Evolutionary conservation across 306 rosid species (phyloP).

Genomic region (Corylus heterophylla): DNA sequence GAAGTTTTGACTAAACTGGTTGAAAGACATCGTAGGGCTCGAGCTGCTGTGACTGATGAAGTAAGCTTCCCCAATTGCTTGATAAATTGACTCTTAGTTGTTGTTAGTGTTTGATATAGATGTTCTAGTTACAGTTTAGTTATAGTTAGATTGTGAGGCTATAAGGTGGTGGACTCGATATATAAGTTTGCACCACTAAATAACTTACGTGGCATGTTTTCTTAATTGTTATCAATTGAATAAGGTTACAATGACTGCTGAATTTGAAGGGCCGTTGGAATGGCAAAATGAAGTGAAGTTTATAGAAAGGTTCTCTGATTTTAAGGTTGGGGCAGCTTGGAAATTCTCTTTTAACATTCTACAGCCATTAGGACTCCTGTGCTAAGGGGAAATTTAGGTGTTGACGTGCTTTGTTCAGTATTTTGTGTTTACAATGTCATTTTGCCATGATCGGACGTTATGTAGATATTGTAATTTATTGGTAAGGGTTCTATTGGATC

Average conservation of each 20-base stretch:
- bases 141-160: not conserved
- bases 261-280: not conserved
- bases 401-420: too few relatives aligned
- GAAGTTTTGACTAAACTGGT: conserved; percentile 74
- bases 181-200: not conserved
- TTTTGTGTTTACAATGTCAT: too few relatives aligned
- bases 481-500: not conserved
- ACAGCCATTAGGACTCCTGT: not conserved
- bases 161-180: not conserved
- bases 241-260: not conserved
- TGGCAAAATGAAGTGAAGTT: not conserved
- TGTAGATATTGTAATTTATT: too few relatives aligned
- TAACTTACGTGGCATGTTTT: not conserved
- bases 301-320: not conserved
- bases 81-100: not conserved
- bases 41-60: conserved; percentile 92
- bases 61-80: conserved; percentile 42
- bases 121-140: too few relatives aligned
- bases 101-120: not conserved
- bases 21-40: conserved; percentile 83
- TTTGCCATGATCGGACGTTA: too few relatives aligned
- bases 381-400: too few relatives aligned
- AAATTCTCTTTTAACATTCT: not conserved
- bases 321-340: not conserved
- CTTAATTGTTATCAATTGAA: not conserved